Evolutionary conservation across 2,329 filamentous ascomycete species (phyloP), one percentile per base, ranked within the genome.

Genomic region (Exophiala sideris): DNA sequence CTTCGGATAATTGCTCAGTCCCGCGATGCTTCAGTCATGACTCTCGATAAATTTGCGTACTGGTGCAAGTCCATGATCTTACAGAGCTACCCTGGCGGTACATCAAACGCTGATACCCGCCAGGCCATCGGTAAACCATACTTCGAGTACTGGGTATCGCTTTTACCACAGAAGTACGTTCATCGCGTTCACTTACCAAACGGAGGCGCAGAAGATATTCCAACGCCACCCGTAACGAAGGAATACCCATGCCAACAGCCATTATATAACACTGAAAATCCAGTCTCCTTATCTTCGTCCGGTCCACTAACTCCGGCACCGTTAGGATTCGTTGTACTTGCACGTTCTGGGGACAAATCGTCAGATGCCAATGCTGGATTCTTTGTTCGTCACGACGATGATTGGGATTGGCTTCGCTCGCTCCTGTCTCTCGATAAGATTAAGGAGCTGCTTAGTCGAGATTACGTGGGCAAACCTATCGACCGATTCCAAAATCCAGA

Each of bases 311-410:
- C 53, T 21, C 62, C 57, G 3, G 66, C 62, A 2, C 67, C 66
- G 0, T 46, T 74, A 5, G 71, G 71, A 16, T 67, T 61, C 54
- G 59, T 73, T 3, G 70, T 69, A 1, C 68, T 68, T 21, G 70
- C 63, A 3, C 66, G 71, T 3, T 73, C 68, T 2, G 71, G 71
- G 0, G 76, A 78, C 48, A 78, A 78, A 53, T 73, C 69, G 0
- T 68, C 69, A 0, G 71, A 78, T 57, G 70, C 67, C 38, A 78
- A 77, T 41, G 67, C 76, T 2, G 75, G 75, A 0, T 71, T 78
- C 56, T 81, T 76, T 48, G 71, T 73, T 3, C 67, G 70, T 1
- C 59, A 65, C 33, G 62, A 62, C 0, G 71, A 76, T 32, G 75
- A 78, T 58, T 79, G 68, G 56, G 62, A 71, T 0, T 77, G 73